Evolutionary conservation across 768 basidiomycete genomes (phyloP).

Genomic region (Cystofilobasidium macerans): DNA sequence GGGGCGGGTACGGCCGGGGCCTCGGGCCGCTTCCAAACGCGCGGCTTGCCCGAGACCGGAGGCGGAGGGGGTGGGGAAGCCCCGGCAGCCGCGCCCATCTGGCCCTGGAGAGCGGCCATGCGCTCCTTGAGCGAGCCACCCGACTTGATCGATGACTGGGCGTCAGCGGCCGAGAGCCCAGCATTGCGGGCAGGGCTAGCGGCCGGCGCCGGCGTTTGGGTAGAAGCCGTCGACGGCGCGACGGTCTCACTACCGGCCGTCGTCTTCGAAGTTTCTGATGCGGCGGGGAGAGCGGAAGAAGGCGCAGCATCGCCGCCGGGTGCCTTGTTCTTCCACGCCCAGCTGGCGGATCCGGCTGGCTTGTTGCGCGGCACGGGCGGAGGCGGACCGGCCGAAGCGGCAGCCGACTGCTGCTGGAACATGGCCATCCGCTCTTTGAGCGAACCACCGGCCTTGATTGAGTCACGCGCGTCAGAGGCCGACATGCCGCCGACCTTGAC

Average conservation of each 20-base stretch:
- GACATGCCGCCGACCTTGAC: slow-evolving; percentile 24
- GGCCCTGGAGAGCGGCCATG: slow-evolving; percentile 78
- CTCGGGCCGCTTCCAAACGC: slow-evolving; percentile 73
- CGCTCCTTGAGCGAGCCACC: slow-evolving; percentile 74
- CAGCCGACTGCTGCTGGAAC: slow-evolving; percentile 23
- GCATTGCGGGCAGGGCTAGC: slow-evolving; percentile 1
- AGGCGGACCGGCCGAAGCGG: slow-evolving; percentile 9
- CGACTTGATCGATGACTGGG: slow-evolving; percentile 71
- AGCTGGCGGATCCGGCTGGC: slow-evolving; percentile 23
- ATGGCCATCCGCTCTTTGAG: slow-evolving; percentile 26
- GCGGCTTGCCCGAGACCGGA: slow-evolving; percentile 50
- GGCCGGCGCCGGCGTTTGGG: slow-evolving; percentile 7
- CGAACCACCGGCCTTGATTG: slow-evolving; percentile 18
- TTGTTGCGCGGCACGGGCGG: slow-evolving; percentile 19
- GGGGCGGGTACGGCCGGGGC: slow-evolving; percentile 28
- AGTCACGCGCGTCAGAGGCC: slow-evolving; percentile 25
- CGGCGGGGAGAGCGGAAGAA: too few species aligned
- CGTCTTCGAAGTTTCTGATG: neutral
- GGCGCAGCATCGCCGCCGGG: slow-evolving; percentile 21
- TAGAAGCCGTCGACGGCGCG: neutral
- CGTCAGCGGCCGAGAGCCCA: slow-evolving; percentile 56
- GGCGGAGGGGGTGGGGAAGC: slow-evolving; percentile 60
- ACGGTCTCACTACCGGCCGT: neutral
- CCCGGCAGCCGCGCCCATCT: slow-evolving; percentile 47
- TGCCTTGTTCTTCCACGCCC: slow-evolving; percentile 26